Conservation (phyloP, 208 protist species). For the Phytomonas sp. region DNA sequence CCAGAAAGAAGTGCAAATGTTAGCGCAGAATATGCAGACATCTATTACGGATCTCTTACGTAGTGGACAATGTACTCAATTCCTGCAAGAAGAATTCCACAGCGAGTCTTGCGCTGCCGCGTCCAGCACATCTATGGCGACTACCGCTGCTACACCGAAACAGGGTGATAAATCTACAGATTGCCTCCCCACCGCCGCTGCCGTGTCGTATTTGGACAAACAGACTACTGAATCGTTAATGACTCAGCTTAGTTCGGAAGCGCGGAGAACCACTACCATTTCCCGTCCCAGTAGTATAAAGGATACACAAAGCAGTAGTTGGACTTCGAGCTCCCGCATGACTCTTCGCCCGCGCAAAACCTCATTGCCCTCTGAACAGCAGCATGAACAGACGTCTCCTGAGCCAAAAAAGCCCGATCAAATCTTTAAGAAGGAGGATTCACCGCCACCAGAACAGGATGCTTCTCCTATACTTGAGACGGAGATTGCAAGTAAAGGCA, state of each 20-base stretch:
- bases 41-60: conserved; percentile 25
- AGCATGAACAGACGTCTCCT: background rate
- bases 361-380: background rate
- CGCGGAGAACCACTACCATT: background rate
- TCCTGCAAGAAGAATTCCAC: conserved; percentile 41
- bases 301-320: background rate
- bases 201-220: background rate
- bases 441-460: background rate
- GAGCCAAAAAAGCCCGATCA: background rate
- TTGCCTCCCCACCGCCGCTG: background rate
- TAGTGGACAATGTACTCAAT: conserved; percentile 19
- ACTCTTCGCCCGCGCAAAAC: background rate
- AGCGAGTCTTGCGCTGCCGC: conserved; percentile 11
- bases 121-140: background rate
- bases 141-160: background rate
- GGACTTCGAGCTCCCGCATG: background rate
- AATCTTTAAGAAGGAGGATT: background rate
- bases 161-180: background rate
- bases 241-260: background rate
- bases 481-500: background rate
- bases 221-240: background rate
- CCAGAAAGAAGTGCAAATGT: conserved; percentile 10
- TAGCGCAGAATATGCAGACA: conserved; percentile 25
- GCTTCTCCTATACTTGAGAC: background rate
- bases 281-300: background rate